Percentiles rank a stretch among this genome's conserved stretches.
Evolutionary conservation across 2,329 filamentous ascomycete species (phyloP).

Genomic region (Xenoacremonium recifei): DNA sequence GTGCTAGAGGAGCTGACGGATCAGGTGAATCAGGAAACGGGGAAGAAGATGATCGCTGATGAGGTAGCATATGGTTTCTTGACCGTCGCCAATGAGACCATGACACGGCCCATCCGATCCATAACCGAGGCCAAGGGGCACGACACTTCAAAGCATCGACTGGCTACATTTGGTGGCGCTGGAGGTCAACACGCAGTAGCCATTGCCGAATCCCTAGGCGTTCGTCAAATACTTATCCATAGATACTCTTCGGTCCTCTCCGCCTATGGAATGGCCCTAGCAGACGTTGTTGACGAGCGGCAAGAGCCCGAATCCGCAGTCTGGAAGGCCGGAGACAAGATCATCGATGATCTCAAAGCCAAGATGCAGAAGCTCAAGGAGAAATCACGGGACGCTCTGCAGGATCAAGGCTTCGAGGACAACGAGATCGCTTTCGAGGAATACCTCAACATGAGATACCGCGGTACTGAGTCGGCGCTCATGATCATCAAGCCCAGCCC

Average conservation of each 20-base stretch:
- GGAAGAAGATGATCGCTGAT: constrained; percentile 70
- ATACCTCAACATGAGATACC: constrained; percentile 91
- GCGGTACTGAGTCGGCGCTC: constrained; percentile 84
- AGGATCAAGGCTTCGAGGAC: constrained; percentile 76
- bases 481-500: constrained; percentile 78
- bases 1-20: constrained; percentile 74
- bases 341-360: constrained; percentile 59
- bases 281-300: constrained; percentile 88
- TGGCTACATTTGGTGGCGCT: constrained; percentile 89
- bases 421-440: constrained; percentile 80
- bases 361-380: constrained; percentile 79
- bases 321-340: constrained; percentile 58
- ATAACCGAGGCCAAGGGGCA: constrained; percentile 91
- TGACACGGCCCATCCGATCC: constrained; percentile 86
- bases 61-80: constrained; percentile 89
- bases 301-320: constrained; percentile 72
- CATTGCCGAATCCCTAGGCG: constrained; percentile 80
- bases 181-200: constrained; percentile 92
- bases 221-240: constrained; percentile 82
- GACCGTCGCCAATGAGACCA: constrained; percentile 86
- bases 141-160: constrained; percentile 84
- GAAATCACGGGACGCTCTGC: constrained; percentile 66
- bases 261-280: constrained; percentile 89
- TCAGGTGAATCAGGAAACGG: constrained; percentile 74
- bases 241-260: constrained; percentile 86